These are phyloP conservation scores for Linanthus parryae DNA, from an alignment of 148 eudicot species.

Conservation along the genomic window DNA sequence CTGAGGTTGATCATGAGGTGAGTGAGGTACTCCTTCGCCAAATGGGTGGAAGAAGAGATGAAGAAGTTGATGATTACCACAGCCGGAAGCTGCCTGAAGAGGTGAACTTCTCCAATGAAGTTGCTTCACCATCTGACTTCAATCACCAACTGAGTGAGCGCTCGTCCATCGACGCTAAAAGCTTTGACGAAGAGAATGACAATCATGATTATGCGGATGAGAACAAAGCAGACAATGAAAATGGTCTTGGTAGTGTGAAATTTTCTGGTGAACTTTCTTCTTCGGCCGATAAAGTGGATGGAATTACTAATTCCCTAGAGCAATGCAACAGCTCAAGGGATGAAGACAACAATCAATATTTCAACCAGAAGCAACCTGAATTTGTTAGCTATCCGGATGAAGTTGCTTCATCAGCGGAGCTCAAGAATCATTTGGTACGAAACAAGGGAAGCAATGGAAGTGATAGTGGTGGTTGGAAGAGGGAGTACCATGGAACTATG, in stretches of 20 bases:
- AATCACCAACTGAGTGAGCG: conserved; percentile 4
- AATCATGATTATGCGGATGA: background rate
- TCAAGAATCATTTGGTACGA: background rate
- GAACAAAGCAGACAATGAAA: background rate
- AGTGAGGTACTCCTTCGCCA: conserved; percentile 11
- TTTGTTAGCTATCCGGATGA: conserved; percentile 2
- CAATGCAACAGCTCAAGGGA: background rate
- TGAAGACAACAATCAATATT: conserved; percentile 4
- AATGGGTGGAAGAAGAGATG: conserved; percentile 8
- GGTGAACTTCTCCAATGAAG: background rate
- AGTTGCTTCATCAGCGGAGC: conserved; percentile 4
- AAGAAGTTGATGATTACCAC: background rate
- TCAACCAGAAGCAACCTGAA: conserved; percentile 14
- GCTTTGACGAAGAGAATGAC: background rate
- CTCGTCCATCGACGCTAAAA: conserved; percentile 4
- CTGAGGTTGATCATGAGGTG: conserved; percentile 14
- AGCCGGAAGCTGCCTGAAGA: conserved; percentile 8
- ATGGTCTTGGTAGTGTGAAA: background rate
- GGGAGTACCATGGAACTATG: conserved; percentile 4
- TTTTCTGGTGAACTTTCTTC: conserved; percentile 4
- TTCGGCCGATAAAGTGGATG: conserved; percentile 6
- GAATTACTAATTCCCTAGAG: conserved; percentile 7
- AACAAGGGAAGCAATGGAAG: conserved; percentile 9
- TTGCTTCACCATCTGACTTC: conserved; percentile 10
- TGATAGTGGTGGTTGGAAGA: conserved; percentile 1